These are phyloP conservation scores for Aspergillus incahuasiensis DNA, from an alignment of 495 filamentous ascomycete species.

Conservation along the genomic window DNA sequence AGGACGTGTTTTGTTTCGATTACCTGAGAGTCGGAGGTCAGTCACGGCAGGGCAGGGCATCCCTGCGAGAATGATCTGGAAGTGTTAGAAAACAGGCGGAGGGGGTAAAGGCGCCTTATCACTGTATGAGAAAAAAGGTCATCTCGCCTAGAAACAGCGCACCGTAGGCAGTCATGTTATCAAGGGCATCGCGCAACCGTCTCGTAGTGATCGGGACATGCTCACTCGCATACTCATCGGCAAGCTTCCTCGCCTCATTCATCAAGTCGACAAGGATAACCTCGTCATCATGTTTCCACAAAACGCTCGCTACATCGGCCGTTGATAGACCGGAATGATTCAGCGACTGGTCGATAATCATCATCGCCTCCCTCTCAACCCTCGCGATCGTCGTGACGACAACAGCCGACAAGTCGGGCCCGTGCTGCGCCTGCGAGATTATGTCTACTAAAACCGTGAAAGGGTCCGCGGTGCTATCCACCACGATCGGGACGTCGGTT, in stretches of 20 bases:
- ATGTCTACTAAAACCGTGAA: conserved; percentile 49
- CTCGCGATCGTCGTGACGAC: conserved; percentile 44
- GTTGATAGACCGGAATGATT: neutral
- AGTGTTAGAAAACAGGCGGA: too few relatives aligned
- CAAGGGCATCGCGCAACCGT: conserved; percentile 42
- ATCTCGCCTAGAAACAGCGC: conserved; percentile 50
- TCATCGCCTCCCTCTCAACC: conserved; percentile 10
- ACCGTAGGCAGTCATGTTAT: conserved; percentile 50
- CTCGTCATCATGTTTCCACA: conserved; percentile 34
- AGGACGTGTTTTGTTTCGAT: conserved; percentile 55
- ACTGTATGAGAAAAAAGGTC: conserved; percentile 50
- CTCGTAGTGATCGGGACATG: conserved; percentile 52
- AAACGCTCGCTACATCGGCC: neutral
- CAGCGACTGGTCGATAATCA: neutral
- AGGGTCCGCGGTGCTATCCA: conserved; percentile 47
- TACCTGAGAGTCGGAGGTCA: too few relatives aligned
- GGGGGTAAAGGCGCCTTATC: conserved; percentile 25
- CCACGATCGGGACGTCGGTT: conserved; percentile 51
- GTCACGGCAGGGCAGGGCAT: too few relatives aligned
- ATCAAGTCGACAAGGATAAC: conserved; percentile 39
- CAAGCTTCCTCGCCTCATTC: conserved; percentile 46
- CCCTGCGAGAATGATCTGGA: too few relatives aligned
- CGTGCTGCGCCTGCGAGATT: conserved; percentile 50
- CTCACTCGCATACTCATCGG: conserved; percentile 48
- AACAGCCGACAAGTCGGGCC: conserved; percentile 46